Evolutionary conservation across 2,329 filamentous ascomycete species (phyloP).

Genomic region (Cryphonectria naterciae): DNA sequence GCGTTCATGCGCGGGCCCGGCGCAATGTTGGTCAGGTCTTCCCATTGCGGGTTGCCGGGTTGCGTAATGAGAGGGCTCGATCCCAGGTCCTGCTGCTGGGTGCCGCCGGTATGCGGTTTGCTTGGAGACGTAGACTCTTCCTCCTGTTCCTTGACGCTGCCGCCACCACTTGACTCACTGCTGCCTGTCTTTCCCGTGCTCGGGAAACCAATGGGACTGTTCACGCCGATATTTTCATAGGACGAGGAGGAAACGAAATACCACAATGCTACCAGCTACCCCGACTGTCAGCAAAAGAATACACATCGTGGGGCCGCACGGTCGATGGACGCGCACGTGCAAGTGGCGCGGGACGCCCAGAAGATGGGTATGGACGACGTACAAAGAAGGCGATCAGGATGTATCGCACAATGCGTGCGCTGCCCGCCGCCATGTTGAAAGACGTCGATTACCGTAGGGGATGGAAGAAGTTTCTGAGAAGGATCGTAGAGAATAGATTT

Average conservation of each 20-base stretch:
- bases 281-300: slow-evolving; percentile 29
- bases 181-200: slow-evolving; percentile 32
- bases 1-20: slow-evolving; percentile 86
- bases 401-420: slow-evolving; percentile 75
- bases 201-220: slow-evolving; percentile 52
- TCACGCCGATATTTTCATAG: slow-evolving; percentile 45
- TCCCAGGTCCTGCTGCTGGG: slow-evolving; percentile 39
- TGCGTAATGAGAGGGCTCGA: slow-evolving; percentile 56
- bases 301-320: slow-evolving; percentile 24
- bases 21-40: slow-evolving; percentile 55
- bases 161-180: slow-evolving; percentile 18
- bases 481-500: background rate
- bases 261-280: slow-evolving; percentile 69
- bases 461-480: background rate
- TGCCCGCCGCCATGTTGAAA: slow-evolving; percentile 64
- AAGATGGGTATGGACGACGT: slow-evolving; percentile 44
- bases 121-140: slow-evolving; percentile 28
- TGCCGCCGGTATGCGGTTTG: slow-evolving; percentile 35
- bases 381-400: slow-evolving; percentile 85
- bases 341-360: slow-evolving; percentile 28
- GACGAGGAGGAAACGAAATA: slow-evolving; percentile 74
- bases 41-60: slow-evolving; percentile 57
- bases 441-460: slow-evolving; percentile 20
- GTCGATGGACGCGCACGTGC: slow-evolving; percentile 24
- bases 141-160: slow-evolving; percentile 12